Evolutionary conservation across 768 basidiomycete species (phyloP).

Genomic region (Mycena rosella): DNA sequence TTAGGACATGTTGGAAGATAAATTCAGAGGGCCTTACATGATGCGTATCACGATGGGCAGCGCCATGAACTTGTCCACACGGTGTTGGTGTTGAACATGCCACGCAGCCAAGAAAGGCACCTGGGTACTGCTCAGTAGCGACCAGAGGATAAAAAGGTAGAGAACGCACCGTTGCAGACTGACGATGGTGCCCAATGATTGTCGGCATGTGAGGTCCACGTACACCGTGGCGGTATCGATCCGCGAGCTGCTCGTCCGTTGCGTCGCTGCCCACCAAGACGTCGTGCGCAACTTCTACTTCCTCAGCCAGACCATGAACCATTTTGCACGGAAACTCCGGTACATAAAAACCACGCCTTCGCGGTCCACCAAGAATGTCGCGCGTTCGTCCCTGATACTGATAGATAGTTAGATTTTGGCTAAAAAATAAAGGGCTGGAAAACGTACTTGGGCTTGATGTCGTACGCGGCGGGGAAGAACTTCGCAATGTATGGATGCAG

Average conservation of each 20-base stretch:
- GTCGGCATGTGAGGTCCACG: slow-evolving; percentile 3
- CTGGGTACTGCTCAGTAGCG: not conserved
- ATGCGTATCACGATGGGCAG: not conserved
- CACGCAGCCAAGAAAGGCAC: not conserved
- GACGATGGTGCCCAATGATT: slow-evolving; percentile 18
- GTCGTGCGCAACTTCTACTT: not conserved
- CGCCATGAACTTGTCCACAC: not conserved
- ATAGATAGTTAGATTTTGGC: no score
- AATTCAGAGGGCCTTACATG: slow-evolving; percentile 7
- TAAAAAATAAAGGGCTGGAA: no score
- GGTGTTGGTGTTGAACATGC: not conserved
- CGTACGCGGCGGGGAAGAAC: no score
- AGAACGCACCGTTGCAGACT: slow-evolving; percentile 3
- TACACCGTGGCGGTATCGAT: not conserved
- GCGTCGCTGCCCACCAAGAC: slow-evolving; percentile 4
- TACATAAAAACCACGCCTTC: no score
- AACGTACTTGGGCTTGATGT: no score
- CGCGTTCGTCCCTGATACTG: no score
- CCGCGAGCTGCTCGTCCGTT: not conserved
- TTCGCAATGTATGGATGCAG: no score
- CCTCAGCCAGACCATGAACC: no score
- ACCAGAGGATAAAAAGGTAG: not conserved
- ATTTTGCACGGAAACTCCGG: no score
- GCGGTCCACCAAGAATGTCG: no score
- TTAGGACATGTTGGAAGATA: no score